phyloP scores from a whole-genome alignment of 164 flowering plant species.

The Annona cherimola region DNA sequence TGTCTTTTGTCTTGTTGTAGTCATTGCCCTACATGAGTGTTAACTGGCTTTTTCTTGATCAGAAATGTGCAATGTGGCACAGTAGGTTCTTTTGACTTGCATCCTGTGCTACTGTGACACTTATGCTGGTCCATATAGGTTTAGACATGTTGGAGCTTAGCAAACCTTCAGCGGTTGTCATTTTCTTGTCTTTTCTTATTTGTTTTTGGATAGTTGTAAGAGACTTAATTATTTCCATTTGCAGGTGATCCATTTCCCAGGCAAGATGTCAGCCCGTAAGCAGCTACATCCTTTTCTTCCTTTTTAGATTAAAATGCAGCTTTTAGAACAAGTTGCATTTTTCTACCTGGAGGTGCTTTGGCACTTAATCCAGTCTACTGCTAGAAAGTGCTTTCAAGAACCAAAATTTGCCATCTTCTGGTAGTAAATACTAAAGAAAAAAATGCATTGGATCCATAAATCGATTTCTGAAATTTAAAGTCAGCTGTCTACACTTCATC shows the following conservation, averaged over 20 bases:
- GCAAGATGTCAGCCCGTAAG: constrained; percentile 5
- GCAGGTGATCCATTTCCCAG: constrained; percentile 8
- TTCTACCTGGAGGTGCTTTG: background rate
- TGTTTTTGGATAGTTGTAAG: background rate
- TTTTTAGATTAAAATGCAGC: background rate
- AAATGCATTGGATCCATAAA: too few species aligned
- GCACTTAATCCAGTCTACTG: background rate
- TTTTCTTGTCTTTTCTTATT: background rate
- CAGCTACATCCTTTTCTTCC: background rate
- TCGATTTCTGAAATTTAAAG: too few species aligned
- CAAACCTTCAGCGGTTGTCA: background rate
- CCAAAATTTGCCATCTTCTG: too few species aligned
- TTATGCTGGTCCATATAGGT: background rate
- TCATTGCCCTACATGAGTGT: background rate
- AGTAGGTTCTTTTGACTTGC: too few species aligned
- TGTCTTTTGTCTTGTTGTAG: background rate
- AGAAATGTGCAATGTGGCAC: background rate
- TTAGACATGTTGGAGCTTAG: background rate
- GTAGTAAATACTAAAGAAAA: too few species aligned
- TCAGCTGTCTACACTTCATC: too few species aligned
- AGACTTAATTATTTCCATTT: background rate
- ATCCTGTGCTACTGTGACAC: too few species aligned
- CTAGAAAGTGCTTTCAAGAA: too few species aligned
- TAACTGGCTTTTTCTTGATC: background rate
- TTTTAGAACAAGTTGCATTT: too few species aligned